Percentiles rank a stretch among this genome's conserved stretches.
Evolutionary conservation across 164 flowering plant genomes (phyloP).

Genomic region (Magnolia changhungtana): DNA sequence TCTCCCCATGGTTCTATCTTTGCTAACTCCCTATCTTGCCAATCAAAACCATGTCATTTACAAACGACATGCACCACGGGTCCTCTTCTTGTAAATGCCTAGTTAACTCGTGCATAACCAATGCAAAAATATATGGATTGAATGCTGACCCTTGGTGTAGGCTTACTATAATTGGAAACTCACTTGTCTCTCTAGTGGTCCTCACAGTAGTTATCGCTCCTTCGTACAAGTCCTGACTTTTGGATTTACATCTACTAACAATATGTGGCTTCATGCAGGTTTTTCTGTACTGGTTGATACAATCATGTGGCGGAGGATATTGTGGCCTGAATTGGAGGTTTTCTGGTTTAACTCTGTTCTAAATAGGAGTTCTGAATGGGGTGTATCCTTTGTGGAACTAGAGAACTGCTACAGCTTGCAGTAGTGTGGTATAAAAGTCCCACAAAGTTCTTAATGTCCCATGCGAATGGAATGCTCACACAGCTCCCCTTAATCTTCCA

Average conservation of each 20-base stretch:
- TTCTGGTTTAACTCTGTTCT: slow-evolving; percentile 95
- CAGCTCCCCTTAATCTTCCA: neutral
- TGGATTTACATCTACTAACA: slow-evolving; percentile 7
- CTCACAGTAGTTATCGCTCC: neutral
- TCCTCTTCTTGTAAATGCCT: no score
- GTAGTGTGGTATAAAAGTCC: neutral
- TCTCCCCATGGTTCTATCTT: no score
- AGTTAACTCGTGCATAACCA: no score
- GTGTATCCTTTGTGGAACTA: slow-evolving; percentile 70
- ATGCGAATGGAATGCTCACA: neutral
- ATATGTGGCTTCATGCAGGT: slow-evolving; percentile 39
- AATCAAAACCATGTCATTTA: no score
- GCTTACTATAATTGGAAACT: neutral
- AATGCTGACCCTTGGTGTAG: neutral
- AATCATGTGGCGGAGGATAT: slow-evolving; percentile 67
- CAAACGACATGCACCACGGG: no score
- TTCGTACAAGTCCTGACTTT: neutral
- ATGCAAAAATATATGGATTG: neutral
- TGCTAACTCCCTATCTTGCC: no score
- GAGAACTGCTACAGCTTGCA: neutral
- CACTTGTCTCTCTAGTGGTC: neutral
- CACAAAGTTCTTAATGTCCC: neutral
- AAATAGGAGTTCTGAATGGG: slow-evolving; percentile 98
- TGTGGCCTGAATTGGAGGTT: slow-evolving; percentile 97
- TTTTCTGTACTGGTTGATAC: slow-evolving; percentile 70